Base-by-base conservation (phyloP, 192 early-diverging fungal species). In the Glomus cerebriforme region DNA sequence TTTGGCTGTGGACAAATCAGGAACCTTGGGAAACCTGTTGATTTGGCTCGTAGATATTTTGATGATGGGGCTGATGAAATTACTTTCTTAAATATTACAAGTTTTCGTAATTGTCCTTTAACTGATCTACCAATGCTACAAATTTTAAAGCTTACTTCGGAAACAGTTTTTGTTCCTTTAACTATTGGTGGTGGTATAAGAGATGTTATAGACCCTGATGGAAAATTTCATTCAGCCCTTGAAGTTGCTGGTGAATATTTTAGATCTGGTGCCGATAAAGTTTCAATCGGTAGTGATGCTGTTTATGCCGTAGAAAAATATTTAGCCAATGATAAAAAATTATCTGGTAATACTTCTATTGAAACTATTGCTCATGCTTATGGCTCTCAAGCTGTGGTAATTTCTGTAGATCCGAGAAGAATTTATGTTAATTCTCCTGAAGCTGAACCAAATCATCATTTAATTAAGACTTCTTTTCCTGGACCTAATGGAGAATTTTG, bases 161-260 rank as follows among this genome's bases (percentile, higher is more conserved):
- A 95, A 77, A 90, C 89, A 3, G 95, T 99, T 58, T 99, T 99
- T 88, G 98, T 99, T n/a, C 98, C 98, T 17, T 86, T 99, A 81
- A 99, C 97, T 22, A 98, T 99, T 73, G 98, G 98, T 75, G 98
- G 98, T 39, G 98, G 98, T 24, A 98, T 99, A 83, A 91, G 97
- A 66, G 95, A 99, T 80, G 86, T 98, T 10, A 88, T 82, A 13
- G 95, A 99, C 65, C 95, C 96, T 35, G 93, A 94, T 79, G 96
- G 95, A 17, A 82, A 87, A 26, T 65, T 89, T 34, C 91, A 92
- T 83, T 86, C 97, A 0, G 98, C 98, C 0, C 87, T 98, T 13
- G 91, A 98, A n/a, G 98, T 99, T n/a, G 98, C 97, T 6, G 96
- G 96, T 45, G 96, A 95, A 84, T 99, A 99, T 82, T 99, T 99